Evolutionary conservation across 257 asterid genomes (phyloP), one percentile per base, ranked within the genome.

Genomic region (Verbascum thapsus): DNA sequence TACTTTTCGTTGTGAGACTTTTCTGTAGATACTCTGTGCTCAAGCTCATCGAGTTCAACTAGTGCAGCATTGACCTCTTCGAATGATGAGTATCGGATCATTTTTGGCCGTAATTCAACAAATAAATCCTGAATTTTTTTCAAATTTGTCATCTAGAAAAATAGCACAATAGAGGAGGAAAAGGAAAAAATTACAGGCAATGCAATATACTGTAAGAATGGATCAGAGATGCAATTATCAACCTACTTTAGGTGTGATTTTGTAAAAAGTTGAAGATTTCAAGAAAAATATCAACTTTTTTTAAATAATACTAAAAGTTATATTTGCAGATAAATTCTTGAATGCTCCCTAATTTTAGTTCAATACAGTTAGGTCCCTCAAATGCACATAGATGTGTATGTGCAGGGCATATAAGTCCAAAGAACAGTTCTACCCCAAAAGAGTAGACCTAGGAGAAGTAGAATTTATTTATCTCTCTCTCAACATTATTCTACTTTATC

Each of bases 71-170:
- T 81, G 58, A 85, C 88, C 61, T 87, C 99, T 72, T 94, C 99
- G 44, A 84, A 64, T 30, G 96, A 79, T 49, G 87, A 79, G 75
- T 87, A 90, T 20, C 99, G 89, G 56, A 72, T 82, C 96, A 90
- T 87, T 68, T 87, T 85, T 69, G 96, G 99, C 72, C 99, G 88
- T 74, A 94, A 72, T 32, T 79, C 97, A 39, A 85, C 99, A 71
- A 94, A 94, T 42, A 94, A 70, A 72, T 94, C 99, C 99, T 94
- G 85, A 22, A 72, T 71, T 53, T 35, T 52, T 55, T 51, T 69
- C 70, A 63, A 26, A 67, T 53, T 49, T 34, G 56, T 51, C 12
- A 17, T 44, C 6, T 22, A 58, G 12, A 52, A 1, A 17, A 49
- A 17, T 51, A 30, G 20, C 54, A 39, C 15, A 51, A 48, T 30